Percentiles rank a stretch among this genome's conserved stretches.
Conservation (phyloP, 2,329 filamentous ascomycete genomes). For the Neurospora crassa region DNA sequence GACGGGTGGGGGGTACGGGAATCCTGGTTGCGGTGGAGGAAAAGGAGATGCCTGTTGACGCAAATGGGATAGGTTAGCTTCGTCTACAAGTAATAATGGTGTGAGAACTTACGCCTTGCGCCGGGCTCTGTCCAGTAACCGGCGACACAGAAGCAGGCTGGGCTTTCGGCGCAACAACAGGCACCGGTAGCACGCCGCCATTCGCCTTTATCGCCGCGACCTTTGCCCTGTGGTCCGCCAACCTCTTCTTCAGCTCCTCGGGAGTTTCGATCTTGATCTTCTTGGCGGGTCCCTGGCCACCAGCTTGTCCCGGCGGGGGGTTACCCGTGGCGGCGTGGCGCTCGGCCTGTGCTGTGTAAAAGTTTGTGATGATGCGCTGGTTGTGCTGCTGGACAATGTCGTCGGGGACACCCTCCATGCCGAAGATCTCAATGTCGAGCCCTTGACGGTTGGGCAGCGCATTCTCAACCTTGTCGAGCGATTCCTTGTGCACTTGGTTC, state of each 20-base stretch:
- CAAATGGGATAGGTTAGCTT: slow-evolving; percentile 1
- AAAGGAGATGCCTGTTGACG: slow-evolving; percentile 32
- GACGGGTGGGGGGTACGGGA: slow-evolving; percentile 14
- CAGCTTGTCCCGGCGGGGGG: slow-evolving; percentile 53
- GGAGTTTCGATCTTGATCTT: slow-evolving; percentile 65
- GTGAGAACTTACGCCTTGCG: slow-evolving; percentile 44
- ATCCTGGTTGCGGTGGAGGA: slow-evolving; percentile 29
- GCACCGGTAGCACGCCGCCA: neutral
- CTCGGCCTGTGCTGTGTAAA: slow-evolving; percentile 77
- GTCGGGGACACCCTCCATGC: slow-evolving; percentile 92
- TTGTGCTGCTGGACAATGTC: slow-evolving; percentile 76
- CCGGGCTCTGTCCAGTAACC: slow-evolving; percentile 39
- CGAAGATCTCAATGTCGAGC: slow-evolving; percentile 91
- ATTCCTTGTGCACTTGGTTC: slow-evolving; percentile 98
- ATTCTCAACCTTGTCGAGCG: slow-evolving; percentile 79
- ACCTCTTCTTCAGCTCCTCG: slow-evolving; percentile 68
- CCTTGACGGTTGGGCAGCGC: slow-evolving; percentile 77
- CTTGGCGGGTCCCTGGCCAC: slow-evolving; percentile 53
- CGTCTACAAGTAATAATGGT: no score
- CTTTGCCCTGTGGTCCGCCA: slow-evolving; percentile 67
- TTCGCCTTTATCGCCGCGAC: slow-evolving; percentile 47
- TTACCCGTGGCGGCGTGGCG: slow-evolving; percentile 77
- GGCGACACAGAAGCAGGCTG: slow-evolving; percentile 35
- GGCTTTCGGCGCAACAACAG: slow-evolving; percentile 17
- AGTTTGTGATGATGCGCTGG: slow-evolving; percentile 76